phyloP scores from a whole-genome alignment of 2,329 filamentous ascomycete genomes.

The Cordyceps javanica region DNA sequence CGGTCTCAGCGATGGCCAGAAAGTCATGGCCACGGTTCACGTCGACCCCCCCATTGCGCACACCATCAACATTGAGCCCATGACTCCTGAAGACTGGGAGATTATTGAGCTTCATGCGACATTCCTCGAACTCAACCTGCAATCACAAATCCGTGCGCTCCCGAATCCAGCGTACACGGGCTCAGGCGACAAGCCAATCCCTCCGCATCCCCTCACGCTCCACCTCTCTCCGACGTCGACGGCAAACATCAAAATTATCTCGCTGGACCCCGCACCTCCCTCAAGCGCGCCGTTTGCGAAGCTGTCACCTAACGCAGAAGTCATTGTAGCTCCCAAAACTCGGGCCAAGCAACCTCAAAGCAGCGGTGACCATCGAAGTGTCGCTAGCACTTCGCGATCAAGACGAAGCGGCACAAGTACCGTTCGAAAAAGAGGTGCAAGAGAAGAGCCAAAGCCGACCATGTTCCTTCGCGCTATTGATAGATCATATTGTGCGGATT shows the following conservation, averaged over 20 bases:
- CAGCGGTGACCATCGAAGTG: constrained; percentile 71
- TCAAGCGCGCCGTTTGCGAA: constrained; percentile 76
- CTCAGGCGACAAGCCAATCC: constrained; percentile 42
- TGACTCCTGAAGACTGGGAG: constrained; percentile 96
- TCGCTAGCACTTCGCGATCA: constrained; percentile 70
- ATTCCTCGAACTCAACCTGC: constrained; percentile 88
- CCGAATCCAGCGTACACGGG: constrained; percentile 71
- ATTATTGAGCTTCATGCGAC: constrained; percentile 96
- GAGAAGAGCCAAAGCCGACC: constrained; percentile 60
- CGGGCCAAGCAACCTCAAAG: constrained; percentile 62
- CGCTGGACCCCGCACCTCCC: constrained; percentile 68
- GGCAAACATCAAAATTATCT: constrained; percentile 81
- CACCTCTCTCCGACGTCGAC: constrained; percentile 94
- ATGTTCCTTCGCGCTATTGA: constrained; percentile 80
- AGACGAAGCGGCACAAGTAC: constrained; percentile 75
- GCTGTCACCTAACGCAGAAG: constrained; percentile 88
- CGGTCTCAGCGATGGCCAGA: constrained; percentile 75
- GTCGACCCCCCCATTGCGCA: constrained; percentile 86
- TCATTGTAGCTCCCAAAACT: constrained; percentile 93
- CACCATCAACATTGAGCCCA: constrained; percentile 92
- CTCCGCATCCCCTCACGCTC: constrained; percentile 75
- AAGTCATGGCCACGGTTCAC: constrained; percentile 66
- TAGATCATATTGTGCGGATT: constrained; percentile 60
- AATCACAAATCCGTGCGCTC: constrained; percentile 86
- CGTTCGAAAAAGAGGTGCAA: constrained; percentile 44